Base-by-base conservation (phyloP, 164 flowering plant species). In the Vitis rupestris region DNA sequence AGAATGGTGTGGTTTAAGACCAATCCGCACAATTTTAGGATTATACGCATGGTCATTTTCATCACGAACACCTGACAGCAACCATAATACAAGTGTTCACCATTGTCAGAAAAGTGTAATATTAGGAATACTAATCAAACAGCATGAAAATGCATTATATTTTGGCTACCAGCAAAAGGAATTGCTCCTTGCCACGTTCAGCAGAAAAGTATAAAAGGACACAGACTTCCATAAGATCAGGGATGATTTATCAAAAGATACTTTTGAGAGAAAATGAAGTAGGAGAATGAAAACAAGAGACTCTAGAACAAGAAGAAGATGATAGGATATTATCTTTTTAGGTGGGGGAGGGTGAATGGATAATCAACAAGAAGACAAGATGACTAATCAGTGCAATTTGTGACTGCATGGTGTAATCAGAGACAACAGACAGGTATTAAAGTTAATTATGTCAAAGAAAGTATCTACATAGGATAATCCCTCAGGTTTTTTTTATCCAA, bases 11-110 rank as follows among this genome's bases (percentile, higher is more conserved):
- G 97, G 79, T 69, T 92, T 90, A 60, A 96, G 87, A 79, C 99
- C 99, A 71, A 93, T 87, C n/a, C 99, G 88, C 64, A 96, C 99
- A 71, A 96, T 89, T 81, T 96, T 96, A n/a, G 99, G 99, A 73
- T 81, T 85, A 75, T 96, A 93, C 19, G 82, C 67, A 65, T 74
- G 93, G 68, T 80, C 81, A 76, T 88, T 88, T 83, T 96, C 98
- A 87, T 96, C 99, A 69, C 84, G 97, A 65, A 96, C 79, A 67
- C 99, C 99, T 96, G 82, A 60, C 49, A 61, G 14, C 48, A 69
- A 44, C 31, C 49, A 31, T 64, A 37, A 31, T 60, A 15, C 29
- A 29, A 54, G 37, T 1, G 44, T 23, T 1, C 29, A 13, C 61
- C 15, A 44, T 27, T 19, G 29, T 11, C 11, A 19, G 7, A 59